phyloP scores from a whole-genome alignment of 73 alveolate genomes.

The Diophrys sp. region DNA sequence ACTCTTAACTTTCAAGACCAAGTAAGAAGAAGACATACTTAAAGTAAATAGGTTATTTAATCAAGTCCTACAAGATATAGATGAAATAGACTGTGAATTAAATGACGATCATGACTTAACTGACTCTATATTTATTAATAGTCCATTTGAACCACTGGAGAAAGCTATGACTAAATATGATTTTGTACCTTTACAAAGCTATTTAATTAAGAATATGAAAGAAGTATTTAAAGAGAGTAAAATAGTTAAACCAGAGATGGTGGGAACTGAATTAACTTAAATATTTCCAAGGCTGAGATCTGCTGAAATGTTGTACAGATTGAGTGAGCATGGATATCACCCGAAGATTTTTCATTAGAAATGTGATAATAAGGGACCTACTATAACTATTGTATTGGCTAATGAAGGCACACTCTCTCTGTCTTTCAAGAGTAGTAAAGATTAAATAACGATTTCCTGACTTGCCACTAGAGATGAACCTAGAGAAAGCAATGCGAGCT shows the following conservation, averaged over 20 bases:
- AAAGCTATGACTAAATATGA: conserved; percentile 21
- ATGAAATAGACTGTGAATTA: neutral
- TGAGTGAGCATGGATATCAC: conserved; percentile 47
- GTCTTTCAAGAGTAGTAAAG: too few relatives aligned
- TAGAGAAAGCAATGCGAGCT: too few relatives aligned
- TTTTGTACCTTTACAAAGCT: conserved; percentile 25
- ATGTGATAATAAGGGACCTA: conserved; percentile 84
- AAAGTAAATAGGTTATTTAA: neutral
- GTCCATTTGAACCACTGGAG: conserved; percentile 44
- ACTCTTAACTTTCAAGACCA: neutral
- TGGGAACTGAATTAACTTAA: conserved; percentile 27
- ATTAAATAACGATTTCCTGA: too few relatives aligned
- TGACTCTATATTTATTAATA: neutral
- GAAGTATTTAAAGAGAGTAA: conserved; percentile 7
- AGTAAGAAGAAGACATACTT: neutral
- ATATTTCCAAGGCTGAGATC: conserved; percentile 61
- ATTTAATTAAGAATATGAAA: conserved; percentile 1
- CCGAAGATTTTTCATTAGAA: conserved; percentile 68
- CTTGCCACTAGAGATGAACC: too few relatives aligned
- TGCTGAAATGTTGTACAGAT: conserved; percentile 44
- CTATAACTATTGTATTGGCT: conserved; percentile 67
- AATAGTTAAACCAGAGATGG: conserved; percentile 20
- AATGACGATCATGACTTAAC: neutral
- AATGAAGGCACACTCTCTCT: too few relatives aligned
- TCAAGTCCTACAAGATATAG: neutral